phyloP scores from a whole-genome alignment of 331 rosid genomes.

The Pyrus hybrid region DNA sequence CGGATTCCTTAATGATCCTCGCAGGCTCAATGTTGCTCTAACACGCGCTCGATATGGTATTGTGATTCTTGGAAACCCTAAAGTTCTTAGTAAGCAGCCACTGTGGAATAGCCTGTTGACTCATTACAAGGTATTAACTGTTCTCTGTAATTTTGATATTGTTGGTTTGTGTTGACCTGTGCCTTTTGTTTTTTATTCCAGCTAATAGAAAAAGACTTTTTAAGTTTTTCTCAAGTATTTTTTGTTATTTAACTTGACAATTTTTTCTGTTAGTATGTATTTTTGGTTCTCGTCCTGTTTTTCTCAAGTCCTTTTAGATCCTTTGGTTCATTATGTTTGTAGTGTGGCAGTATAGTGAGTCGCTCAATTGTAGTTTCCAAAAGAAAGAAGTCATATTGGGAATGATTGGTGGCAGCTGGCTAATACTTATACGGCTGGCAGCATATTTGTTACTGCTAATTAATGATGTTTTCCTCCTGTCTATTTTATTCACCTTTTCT shows the following conservation, averaged over 20 bases:
- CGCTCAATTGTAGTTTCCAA: background rate
- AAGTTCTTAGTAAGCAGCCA: conserved; percentile 96
- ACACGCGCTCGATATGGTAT: conserved; percentile 98
- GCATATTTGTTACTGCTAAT: background rate
- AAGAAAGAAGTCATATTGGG: background rate
- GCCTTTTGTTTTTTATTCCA: background rate
- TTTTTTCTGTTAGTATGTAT: too few species aligned
- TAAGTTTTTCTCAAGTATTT: too few species aligned
- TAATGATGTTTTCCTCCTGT: background rate
- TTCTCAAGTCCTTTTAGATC: background rate
- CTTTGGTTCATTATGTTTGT: background rate
- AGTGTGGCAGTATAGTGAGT: background rate
- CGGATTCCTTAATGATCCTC: conserved; percentile 95
- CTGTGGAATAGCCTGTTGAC: conserved; percentile 95
- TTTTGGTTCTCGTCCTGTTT: background rate
- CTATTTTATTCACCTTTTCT: too few species aligned
- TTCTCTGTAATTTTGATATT: background rate
- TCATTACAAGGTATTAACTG: conserved; percentile 76
- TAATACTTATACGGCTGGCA: background rate
- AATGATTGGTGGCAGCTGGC: background rate
- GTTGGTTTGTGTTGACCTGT: background rate
- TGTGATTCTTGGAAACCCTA: conserved; percentile 96
- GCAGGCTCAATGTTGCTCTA: conserved; percentile 96
- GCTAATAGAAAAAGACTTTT: background rate
- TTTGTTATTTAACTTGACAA: too few species aligned